Percentiles rank a stretch among this genome's conserved stretches.
phyloP scores from a whole-genome alignment of 2,329 filamentous ascomycete genomes.

The Metarhizium sp. region DNA sequence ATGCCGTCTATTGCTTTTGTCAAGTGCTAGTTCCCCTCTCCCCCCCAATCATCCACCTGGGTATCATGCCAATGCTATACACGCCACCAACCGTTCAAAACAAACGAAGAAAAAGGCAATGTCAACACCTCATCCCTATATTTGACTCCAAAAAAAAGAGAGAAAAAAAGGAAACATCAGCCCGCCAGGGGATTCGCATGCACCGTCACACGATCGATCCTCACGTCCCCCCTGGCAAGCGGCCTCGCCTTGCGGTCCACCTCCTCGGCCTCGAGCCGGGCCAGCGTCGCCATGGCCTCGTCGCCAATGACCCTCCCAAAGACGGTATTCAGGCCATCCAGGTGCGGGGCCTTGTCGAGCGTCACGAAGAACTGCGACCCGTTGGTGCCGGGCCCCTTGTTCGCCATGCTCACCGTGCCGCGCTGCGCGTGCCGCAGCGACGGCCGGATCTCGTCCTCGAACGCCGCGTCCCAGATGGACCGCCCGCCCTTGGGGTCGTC shows the following conservation, averaged over 20 bases:
- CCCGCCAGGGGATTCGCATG: conserved; percentile 72
- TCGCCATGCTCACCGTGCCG: conserved; percentile 69
- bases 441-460: conserved; percentile 74
- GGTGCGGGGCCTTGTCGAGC: conserved; percentile 67
- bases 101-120: neutral
- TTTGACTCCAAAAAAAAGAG: too few relatives aligned
- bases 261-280: conserved; percentile 60
- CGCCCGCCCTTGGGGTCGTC: conserved; percentile 57
- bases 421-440: conserved; percentile 58
- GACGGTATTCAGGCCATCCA: conserved; percentile 77
- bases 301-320: conserved; percentile 68
- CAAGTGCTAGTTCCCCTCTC: neutral
- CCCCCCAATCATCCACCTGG: too few relatives aligned
- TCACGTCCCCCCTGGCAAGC: conserved; percentile 43
- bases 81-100: too few relatives aligned
- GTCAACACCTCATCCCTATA: neutral
- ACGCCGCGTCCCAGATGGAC: conserved; percentile 65
- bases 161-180: conserved; percentile 16
- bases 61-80: too few relatives aligned
- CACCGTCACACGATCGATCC: conserved; percentile 61
- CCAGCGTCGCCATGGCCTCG: conserved; percentile 54
- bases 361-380: conserved; percentile 76
- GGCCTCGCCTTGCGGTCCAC: conserved; percentile 74
- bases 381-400: conserved; percentile 65
- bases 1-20: neutral